Percentiles rank a stretch among this genome's conserved stretches.
phyloP scores from a whole-genome alignment of 2,329 filamentous ascomycete species.

The Xylariales sp. region DNA sequence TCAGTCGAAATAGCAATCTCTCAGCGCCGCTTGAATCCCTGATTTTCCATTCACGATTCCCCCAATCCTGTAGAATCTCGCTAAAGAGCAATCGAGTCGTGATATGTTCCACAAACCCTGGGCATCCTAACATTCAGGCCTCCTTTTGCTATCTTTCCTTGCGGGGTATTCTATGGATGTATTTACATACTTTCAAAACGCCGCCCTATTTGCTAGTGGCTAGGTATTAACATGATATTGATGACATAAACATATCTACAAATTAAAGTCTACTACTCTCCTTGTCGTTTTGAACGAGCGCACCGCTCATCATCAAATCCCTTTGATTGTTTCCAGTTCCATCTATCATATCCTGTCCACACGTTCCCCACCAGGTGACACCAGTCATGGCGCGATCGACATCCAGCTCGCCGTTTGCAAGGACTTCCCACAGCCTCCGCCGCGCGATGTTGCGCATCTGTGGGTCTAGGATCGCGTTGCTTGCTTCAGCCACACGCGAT shows the following conservation, averaged over 20 bases:
- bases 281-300: conserved; percentile 52
- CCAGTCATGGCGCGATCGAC: conserved; percentile 82
- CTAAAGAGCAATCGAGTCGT: not conserved
- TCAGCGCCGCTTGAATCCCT: not conserved
- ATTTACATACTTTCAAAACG: conserved; percentile 2
- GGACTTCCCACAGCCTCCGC: conserved; percentile 80
- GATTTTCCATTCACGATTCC: not conserved
- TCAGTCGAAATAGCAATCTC: conserved; percentile 8
- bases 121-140: not conserved
- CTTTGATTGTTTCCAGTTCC: conserved; percentile 41
- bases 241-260: not conserved
- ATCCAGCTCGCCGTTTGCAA: conserved; percentile 88
- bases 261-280: conserved; percentile 43
- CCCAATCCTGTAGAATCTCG: not conserved
- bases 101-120: not conserved
- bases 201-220: not conserved
- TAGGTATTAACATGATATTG: not conserved
- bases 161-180: conserved; percentile 2
- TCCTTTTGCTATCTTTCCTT: conserved; percentile 1
- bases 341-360: conserved; percentile 63
- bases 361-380: conserved; percentile 85
- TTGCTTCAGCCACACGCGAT: conserved; percentile 73
- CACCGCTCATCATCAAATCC: conserved; percentile 66
- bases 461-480: conserved; percentile 72
- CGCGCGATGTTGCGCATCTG: conserved; percentile 73